Evolutionary conservation across 148 eudicot species (phyloP).

Genomic region (Nyssa sinensis): DNA sequence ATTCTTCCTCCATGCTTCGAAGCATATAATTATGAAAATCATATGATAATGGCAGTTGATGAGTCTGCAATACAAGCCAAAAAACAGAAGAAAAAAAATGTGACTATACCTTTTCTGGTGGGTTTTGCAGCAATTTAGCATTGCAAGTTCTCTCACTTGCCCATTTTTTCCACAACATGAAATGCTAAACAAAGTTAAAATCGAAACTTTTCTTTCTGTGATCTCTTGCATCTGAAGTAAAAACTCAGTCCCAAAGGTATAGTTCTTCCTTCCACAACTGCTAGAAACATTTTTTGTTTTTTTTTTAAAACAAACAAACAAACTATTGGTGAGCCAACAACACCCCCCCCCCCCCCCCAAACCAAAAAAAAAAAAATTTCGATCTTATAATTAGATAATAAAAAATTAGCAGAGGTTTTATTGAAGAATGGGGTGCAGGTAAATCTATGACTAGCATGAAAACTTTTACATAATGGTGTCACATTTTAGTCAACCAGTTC

Average conservation of each 20-base stretch:
- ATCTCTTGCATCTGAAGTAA: neutral
- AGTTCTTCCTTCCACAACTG: neutral
- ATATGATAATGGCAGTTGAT: conserved; percentile 70
- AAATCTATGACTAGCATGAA: neutral
- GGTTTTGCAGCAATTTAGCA: neutral
- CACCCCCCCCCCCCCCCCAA: neutral
- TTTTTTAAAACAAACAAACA: no score
- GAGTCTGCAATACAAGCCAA: conserved; percentile 50
- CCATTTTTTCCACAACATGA: neutral
- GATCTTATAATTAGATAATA: neutral
- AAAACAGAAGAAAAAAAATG: neutral
- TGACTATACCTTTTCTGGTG: neutral
- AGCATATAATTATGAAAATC: conserved; percentile 83
- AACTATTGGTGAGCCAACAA: neutral
- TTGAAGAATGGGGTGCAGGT: neutral
- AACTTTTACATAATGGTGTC: neutral
- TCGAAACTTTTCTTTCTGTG: neutral
- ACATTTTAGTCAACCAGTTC: neutral
- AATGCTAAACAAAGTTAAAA: neutral
- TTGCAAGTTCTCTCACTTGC: neutral
- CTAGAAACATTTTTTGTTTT: neutral
- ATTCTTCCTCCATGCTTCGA: conserved; percentile 82
- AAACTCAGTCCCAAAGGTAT: neutral
- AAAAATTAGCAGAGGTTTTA: neutral
- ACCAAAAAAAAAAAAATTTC: no score